Evolutionary conservation across 805 yeast genomes (phyloP).

Genomic region (Kuraishia ogatae): DNA sequence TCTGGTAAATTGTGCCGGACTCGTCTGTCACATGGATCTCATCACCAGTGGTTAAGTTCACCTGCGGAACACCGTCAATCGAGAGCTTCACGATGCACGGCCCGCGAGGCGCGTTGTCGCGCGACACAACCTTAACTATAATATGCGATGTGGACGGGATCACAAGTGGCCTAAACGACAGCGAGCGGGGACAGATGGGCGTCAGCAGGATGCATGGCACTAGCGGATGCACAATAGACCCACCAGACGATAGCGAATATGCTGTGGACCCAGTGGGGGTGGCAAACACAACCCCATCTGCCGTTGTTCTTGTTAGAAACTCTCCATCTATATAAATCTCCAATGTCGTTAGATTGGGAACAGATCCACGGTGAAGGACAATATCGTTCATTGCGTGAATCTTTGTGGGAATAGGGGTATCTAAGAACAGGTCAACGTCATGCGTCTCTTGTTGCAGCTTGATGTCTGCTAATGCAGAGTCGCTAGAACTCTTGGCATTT

Average conservation of each 20-base stretch:
- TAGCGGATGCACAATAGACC: conserved; percentile 84
- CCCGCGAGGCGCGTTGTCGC: conserved; percentile 25
- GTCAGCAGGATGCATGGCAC: conserved; percentile 78
- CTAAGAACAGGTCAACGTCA: conserved; percentile 2
- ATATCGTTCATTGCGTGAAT: conserved; percentile 90
- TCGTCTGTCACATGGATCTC: conserved; percentile 67
- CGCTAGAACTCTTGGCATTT: no score
- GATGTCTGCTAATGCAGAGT: no score
- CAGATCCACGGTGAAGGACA: conserved; percentile 77
- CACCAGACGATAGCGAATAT: conserved; percentile 83
- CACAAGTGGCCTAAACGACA: conserved; percentile 83
- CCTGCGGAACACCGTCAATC: conserved; percentile 79
- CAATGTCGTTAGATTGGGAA: conserved; percentile 76
- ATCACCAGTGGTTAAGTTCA: conserved; percentile 64
- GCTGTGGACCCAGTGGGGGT: conserved; percentile 97
- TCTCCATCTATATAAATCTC: conserved; percentile 83
- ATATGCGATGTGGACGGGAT: conserved; percentile 76
- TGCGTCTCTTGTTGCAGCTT: no score
- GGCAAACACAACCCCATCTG: conserved; percentile 79
- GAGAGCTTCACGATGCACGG: conserved; percentile 45
- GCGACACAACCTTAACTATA: conserved; percentile 48
- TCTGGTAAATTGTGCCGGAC: conserved; percentile 48
- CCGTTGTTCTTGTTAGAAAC: conserved; percentile 81
- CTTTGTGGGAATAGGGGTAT: conserved; percentile 18
- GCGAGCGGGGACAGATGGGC: conserved; percentile 86